Percentiles rank a stretch among this genome's conserved stretches.
Conservation (phyloP, 371 early-diverging fungal species). For the Mucor mucedo region DNA sequence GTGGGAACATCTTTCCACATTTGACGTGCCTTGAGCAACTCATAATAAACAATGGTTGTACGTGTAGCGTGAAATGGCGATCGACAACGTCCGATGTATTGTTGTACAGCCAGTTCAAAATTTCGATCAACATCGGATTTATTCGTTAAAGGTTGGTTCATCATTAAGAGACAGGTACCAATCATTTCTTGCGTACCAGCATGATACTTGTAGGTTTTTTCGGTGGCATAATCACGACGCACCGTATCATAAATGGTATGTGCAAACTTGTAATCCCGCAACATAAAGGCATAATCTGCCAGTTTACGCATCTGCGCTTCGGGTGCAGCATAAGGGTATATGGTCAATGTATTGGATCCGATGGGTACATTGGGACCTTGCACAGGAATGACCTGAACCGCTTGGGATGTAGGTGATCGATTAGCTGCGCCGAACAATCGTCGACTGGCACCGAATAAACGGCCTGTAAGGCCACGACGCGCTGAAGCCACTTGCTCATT, state of each 20-base stretch:
- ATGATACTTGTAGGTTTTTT: constrained; percentile 83
- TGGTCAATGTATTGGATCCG: constrained; percentile 40
- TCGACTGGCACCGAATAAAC: constrained; percentile 83
- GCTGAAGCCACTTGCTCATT: constrained; percentile 91
- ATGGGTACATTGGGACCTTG: constrained; percentile 45
- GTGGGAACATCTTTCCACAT: constrained; percentile 76
- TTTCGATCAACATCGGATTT: constrained; percentile 75
- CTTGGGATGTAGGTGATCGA: constrained; percentile 42
- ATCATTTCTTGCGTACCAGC: constrained; percentile 95
- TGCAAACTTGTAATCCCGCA: constrained; percentile 91
- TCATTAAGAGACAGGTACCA: constrained; percentile 80
- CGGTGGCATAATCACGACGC: constrained; percentile 86
- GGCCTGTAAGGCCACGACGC: constrained; percentile 89
- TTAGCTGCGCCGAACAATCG: constrained; percentile 77
- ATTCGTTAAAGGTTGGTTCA: constrained; percentile 58
- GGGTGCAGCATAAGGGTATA: constrained; percentile 73
- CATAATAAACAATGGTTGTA: constrained; percentile 79
- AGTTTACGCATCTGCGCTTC: constrained; percentile 91
- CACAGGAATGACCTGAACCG: constrained; percentile 39
- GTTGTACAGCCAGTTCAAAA: constrained; percentile 79
- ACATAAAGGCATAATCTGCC: constrained; percentile 96
- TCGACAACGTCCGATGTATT: constrained; percentile 69
- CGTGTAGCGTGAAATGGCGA: constrained; percentile 73
- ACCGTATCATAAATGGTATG: constrained; percentile 87
- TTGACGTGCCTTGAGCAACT: constrained; percentile 71